These are phyloP conservation scores for Podaxis rugospora DNA, from an alignment of 768 basidiomycete genomes.

Conservation along the genomic window DNA sequence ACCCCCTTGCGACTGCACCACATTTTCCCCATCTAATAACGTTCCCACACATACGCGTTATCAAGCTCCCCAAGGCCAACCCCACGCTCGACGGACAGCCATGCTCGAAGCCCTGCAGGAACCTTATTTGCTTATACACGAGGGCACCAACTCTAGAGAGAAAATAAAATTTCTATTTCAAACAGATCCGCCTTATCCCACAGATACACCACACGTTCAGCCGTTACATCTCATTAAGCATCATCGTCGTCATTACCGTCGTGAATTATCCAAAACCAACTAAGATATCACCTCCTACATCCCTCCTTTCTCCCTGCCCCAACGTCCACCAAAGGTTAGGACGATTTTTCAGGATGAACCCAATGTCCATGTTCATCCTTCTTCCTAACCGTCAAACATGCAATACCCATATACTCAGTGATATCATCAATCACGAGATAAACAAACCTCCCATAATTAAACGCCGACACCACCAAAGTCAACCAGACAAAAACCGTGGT, in stretches of 20 bases:
- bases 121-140: no score
- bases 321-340: not conserved
- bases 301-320: not conserved
- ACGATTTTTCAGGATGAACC: slow-evolving; percentile 10
- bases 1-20: no score
- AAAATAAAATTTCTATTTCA: not conserved
- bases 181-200: not conserved
- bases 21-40: no score
- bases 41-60: no score
- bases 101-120: no score
- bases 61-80: no score
- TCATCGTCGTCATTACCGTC: not conserved
- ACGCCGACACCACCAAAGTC: slow-evolving; percentile 62
- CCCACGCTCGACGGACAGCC: no score
- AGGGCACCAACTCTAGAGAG: not conserved
- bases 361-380: slow-evolving; percentile 49
- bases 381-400: slow-evolving; percentile 90
- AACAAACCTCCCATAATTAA: slow-evolving; percentile 75
- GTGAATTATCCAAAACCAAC: not conserved
- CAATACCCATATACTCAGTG: slow-evolving; percentile 89
- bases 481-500: slow-evolving; percentile 70
- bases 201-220: not conserved
- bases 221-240: not conserved
- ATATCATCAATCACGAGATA: slow-evolving; percentile 82
- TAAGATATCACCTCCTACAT: not conserved